These are phyloP conservation scores for Termitomyces sp. DNA, from an alignment of 768 basidiomycete species.

Conservation along the genomic window DNA sequence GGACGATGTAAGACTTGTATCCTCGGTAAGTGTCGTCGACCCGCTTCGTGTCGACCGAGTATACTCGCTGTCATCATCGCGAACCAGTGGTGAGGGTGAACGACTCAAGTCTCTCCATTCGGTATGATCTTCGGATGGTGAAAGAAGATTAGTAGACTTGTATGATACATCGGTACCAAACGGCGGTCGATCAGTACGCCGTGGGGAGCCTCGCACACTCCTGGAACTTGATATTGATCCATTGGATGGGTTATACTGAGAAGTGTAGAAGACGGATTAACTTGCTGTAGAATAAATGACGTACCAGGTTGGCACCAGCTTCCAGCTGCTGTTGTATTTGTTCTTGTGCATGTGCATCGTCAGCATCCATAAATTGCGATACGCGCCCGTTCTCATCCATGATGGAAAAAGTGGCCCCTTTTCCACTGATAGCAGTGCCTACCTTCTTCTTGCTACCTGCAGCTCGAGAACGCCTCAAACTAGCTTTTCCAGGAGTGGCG, in stretches of 20 bases:
- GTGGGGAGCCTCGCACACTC: constrained; percentile 65
- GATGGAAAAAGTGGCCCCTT: constrained; percentile 20
- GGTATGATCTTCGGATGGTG: constrained; percentile 37
- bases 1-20: constrained; percentile 52
- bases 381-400: constrained; percentile 48
- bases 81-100: constrained; percentile 37
- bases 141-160: constrained; percentile 36
- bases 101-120: constrained; percentile 39
- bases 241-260: constrained; percentile 57
- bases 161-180: constrained; percentile 34
- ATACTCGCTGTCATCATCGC: constrained; percentile 55
- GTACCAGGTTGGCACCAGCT: constrained; percentile 66
- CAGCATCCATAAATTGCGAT: constrained; percentile 89
- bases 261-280: neutral
- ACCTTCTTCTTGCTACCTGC: constrained; percentile 24
- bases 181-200: constrained; percentile 44
- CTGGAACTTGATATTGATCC: constrained; percentile 59
- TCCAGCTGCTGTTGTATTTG: constrained; percentile 85
- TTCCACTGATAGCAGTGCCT: constrained; percentile 1
- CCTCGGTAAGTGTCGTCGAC: constrained; percentile 40
- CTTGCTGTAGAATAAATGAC: constrained; percentile 17
- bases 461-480: constrained; percentile 29
- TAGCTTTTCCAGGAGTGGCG: constrained; percentile 53
- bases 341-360: constrained; percentile 75
- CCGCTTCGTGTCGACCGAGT: constrained; percentile 39